Evolutionary conservation across 1,139 yeast genomes (phyloP).

Genomic region (Diutina sp.): DNA sequence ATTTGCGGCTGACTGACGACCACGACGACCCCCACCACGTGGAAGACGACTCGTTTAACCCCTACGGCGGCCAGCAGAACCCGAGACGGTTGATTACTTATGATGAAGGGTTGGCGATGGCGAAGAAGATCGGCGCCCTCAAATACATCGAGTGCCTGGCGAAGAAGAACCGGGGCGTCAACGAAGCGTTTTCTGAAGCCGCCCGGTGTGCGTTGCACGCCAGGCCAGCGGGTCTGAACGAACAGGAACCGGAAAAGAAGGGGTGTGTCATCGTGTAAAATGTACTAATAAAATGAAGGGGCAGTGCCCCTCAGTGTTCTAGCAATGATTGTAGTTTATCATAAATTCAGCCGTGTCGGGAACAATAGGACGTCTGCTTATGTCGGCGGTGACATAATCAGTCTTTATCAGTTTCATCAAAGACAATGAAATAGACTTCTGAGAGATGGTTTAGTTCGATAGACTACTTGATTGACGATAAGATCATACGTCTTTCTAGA

Average conservation of each 20-base stretch:
- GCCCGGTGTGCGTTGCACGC: conserved; percentile 93
- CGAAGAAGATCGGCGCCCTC: conserved; percentile 74
- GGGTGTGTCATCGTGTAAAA: conserved; percentile 26
- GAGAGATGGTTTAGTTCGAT: too few species aligned
- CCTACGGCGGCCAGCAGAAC: conserved; percentile 24
- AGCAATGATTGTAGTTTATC: neutral
- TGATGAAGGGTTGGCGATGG: conserved; percentile 78
- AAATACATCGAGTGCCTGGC: conserved; percentile 90
- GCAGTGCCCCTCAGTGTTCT: neutral
- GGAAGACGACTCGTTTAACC: conserved; percentile 26
- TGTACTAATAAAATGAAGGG: neutral
- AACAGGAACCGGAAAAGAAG: conserved; percentile 31
- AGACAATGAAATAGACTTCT: too few species aligned
- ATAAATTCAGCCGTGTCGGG: neutral
- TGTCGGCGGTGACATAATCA: too few species aligned
- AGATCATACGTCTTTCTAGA: too few species aligned
- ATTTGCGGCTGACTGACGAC: conserved; percentile 48
- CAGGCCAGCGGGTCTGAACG: conserved; percentile 66
- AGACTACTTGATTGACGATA: too few species aligned
- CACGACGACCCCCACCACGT: conserved; percentile 20
- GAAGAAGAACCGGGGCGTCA: conserved; percentile 86
- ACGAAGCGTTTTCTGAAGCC: conserved; percentile 94
- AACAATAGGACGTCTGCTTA: too few species aligned
- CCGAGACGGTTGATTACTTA: conserved; percentile 51
- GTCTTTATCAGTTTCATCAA: too few species aligned